A percentile compares a stretch with the other conserved stretches of the same genome.
Evolutionary conservation across 495 filamentous ascomycete genomes (phyloP).

Genomic region (Penicillium canescens): DNA sequence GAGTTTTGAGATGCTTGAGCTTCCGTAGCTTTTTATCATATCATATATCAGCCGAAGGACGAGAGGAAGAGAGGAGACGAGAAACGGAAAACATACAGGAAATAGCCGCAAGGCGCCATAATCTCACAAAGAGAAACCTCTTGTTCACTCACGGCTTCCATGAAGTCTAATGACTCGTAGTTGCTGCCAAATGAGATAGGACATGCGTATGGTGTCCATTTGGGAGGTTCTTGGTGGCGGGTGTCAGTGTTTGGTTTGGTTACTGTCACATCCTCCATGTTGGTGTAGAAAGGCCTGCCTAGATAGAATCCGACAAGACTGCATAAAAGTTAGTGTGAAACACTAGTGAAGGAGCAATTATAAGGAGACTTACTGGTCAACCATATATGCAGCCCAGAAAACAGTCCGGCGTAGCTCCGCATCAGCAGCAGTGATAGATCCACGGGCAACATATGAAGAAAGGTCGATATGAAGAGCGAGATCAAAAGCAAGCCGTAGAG

Average conservation of each 20-base stretch:
- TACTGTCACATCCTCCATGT: constrained; percentile 27
- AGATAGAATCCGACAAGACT: constrained; percentile 35
- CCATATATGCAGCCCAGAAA: constrained; percentile 37
- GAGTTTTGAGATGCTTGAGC: constrained; percentile 10
- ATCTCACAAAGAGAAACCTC: constrained; percentile 30
- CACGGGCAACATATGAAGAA: constrained; percentile 22
- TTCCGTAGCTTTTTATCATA: constrained; percentile 11
- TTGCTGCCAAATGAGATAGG: neutral
- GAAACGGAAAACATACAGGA: constrained; percentile 9
- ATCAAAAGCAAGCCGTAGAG: constrained; percentile 35
- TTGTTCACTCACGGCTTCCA: constrained; percentile 14
- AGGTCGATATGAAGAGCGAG: constrained; percentile 40
- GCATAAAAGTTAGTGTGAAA: neutral
- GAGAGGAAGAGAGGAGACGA: neutral
- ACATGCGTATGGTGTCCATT: constrained; percentile 11
- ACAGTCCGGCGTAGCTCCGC: constrained; percentile 26
- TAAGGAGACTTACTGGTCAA: constrained; percentile 28
- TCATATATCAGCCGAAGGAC: too few relatives aligned
- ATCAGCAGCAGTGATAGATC: constrained; percentile 21
- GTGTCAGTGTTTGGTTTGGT: constrained; percentile 13
- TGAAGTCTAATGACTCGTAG: neutral
- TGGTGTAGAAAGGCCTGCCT: constrained; percentile 24
- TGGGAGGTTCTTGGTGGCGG: neutral
- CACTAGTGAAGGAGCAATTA: neutral
- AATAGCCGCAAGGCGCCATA: constrained; percentile 24